Evolutionary conservation across 306 rosid genomes (phyloP), one percentile per base, ranked within the genome.

Genomic region (Boehmeria nivea): DNA sequence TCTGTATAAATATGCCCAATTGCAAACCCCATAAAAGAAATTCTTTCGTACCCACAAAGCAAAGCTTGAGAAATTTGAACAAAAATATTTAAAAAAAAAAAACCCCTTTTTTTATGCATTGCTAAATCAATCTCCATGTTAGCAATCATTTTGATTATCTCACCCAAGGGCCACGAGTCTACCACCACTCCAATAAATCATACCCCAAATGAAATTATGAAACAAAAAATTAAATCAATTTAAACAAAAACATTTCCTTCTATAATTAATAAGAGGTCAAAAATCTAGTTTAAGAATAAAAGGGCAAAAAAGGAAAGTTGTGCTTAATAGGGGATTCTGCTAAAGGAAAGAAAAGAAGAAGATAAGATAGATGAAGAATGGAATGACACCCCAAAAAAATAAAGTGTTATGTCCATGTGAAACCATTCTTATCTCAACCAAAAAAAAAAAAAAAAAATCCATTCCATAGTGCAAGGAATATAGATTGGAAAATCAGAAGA

Each of bases 41-140:
- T 70, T 70, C 76, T 83, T 52, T 63, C 81, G 72, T 88, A 57
- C 43, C 12, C 70, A 59, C 71, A 72, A 84, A 84, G 90, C 80
- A 80, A 86, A 79, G 83, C 44, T 59, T 39, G 51, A 25, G 57
- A 50, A 42, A 40, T 48, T 56, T 64, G 39, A 43, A 21, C 15
- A 20, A 18, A 69, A 55, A 12, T 11, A 39, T 36, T 49, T 33
- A 23, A 40, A 40, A 14, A 40, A n/a, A 4, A 40, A 10, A 12
- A 33, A 4, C 38, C 38, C 38, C 5, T 33, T 4, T 40, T 8
- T 18, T 43, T 45, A 61, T 52, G 43, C 57, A 59, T 55, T 67
- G 59, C 62, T 13, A 18, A 46, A 51, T 40, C 45, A 40, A 11
- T 24, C 62, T 34, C 52, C 63, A 67, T 22, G 34, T 26, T 37